Evolutionary conservation across 345 rosid genomes (phyloP).

Genomic region (Murraya koenigii): DNA sequence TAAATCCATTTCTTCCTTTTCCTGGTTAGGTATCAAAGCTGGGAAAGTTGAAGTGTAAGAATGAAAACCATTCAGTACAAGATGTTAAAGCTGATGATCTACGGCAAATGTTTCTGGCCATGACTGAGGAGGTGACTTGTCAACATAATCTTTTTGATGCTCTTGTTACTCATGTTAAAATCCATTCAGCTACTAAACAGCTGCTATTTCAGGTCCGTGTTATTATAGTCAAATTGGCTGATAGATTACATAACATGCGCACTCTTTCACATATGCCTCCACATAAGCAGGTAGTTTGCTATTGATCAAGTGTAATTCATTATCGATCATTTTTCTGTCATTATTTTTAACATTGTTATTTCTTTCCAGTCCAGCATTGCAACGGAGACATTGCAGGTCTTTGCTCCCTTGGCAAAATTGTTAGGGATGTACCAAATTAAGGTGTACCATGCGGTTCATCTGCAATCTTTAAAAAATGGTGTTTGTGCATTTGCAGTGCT

Average conservation of each 20-base stretch:
- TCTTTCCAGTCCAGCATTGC: slow-evolving; percentile 89
- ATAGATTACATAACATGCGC: slow-evolving; percentile 98
- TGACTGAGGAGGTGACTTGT: slow-evolving; percentile 87
- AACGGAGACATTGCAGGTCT: slow-evolving; percentile 91
- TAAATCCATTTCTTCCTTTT: slow-evolving; percentile 12
- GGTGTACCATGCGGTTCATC: slow-evolving; percentile 39
- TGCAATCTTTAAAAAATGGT: not conserved
- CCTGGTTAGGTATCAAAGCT: slow-evolving; percentile 77
- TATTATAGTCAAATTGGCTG: slow-evolving; percentile 96
- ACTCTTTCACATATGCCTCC: slow-evolving; percentile 94
- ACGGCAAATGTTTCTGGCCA: slow-evolving; percentile 95
- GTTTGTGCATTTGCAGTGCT: slow-evolving; percentile 4
- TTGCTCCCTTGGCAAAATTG: slow-evolving; percentile 96
- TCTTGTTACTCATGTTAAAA: slow-evolving; percentile 12
- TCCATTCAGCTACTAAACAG: slow-evolving; percentile 18
- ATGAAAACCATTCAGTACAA: slow-evolving; percentile 68
- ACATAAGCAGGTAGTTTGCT: slow-evolving; percentile 78
- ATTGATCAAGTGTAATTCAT: slow-evolving; percentile 12
- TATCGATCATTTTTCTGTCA: slow-evolving; percentile 9
- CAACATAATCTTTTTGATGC: slow-evolving; percentile 1
- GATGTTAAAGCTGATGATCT: slow-evolving; percentile 99
- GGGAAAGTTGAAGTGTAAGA: slow-evolving; percentile 86
- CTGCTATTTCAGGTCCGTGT: slow-evolving; percentile 78
- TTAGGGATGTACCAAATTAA: slow-evolving; percentile 97
- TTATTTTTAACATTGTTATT: slow-evolving; percentile 26